Evolutionary conservation across 768 basidiomycete species (phyloP), one percentile per base, ranked within the genome.

Genomic region (Chiua virens): DNA sequence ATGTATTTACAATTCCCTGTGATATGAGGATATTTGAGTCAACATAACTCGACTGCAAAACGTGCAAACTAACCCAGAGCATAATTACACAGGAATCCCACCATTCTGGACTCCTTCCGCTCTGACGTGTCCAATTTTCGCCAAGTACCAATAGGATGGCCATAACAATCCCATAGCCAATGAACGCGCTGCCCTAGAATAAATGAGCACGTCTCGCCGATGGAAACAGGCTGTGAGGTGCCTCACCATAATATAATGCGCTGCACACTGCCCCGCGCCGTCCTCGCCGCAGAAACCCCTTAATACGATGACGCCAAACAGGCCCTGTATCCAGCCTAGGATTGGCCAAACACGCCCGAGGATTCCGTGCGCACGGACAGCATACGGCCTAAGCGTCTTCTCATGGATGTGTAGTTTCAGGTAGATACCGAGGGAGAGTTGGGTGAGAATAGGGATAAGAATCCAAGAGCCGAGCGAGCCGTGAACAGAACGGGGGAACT

Each of bases 381-480:
- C 83, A 62, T 77, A 87, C 1, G 87, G 87, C 36, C 94, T 78
- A 10, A 86, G 54, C 2, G 84, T 81, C 52, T 77, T 76, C 69
- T 96, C 91, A 54, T 94, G 79, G 23, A 97, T 85, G 67, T 97
- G 95, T 8, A 95, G 73, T 70, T 96, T 97, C 59, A 98, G 85
- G 70, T 96, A 98, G 39, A 92, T 79, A 5, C 95, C 95, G 42
- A 92, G 73, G 21, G 66, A 59, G 11, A 89, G 73, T 70, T 97
- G 94, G 2, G 73, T 57, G 14, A 78, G 58, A 35, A 94, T 81
- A 15, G 89, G 84, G 34, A 83, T 43, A 57, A 89, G 71, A 41
- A 78, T 53, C 66, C 68, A 70, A 21, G 67, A 68, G 18, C 87
- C 72, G 42, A 93, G 71, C 34, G 77, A 80, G 5, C 85, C 88